phyloP scores from a whole-genome alignment of 192 early-diverging fungal species.

The Globomyces pollinis-pini region DNA sequence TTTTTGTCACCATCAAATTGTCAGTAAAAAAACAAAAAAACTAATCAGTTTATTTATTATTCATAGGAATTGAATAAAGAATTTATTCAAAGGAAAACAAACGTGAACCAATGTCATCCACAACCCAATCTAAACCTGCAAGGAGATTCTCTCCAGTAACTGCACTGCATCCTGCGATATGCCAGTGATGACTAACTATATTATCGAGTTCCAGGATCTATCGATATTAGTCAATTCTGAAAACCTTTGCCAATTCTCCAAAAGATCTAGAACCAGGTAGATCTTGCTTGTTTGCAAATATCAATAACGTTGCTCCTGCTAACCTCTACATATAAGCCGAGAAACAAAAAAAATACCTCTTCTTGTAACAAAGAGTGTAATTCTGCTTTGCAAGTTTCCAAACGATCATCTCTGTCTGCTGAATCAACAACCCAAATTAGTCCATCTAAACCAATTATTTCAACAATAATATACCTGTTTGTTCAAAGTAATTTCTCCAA shows the following conservation, averaged over 20 bases:
- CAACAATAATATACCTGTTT: no score
- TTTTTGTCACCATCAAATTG: no score
- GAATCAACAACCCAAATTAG: slow-evolving; percentile 98
- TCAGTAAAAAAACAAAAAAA: no score
- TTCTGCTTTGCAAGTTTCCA: slow-evolving; percentile 76
- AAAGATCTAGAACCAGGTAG: slow-evolving; percentile 69
- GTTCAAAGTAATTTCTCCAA: slow-evolving; percentile 99
- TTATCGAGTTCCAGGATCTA: slow-evolving; percentile 60
- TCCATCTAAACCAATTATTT: no score
- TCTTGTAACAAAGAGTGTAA: slow-evolving; percentile 72
- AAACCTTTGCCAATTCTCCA: slow-evolving; percentile 64
- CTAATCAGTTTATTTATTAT: no score
- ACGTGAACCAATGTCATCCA: slow-evolving; percentile 78
- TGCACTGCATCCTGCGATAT: slow-evolving; percentile 83
- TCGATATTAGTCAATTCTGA: neutral
- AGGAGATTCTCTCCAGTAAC: slow-evolving; percentile 79
- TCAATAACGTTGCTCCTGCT: slow-evolving; percentile 84
- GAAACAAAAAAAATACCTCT: slow-evolving; percentile 50
- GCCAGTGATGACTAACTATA: slow-evolving; percentile 88
- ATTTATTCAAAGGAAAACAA: slow-evolving; percentile 58
- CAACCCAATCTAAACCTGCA: slow-evolving; percentile 90
- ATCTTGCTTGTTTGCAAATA: slow-evolving; percentile 99
- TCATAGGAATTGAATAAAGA: no score
- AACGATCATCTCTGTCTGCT: slow-evolving; percentile 69
- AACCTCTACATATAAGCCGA: slow-evolving; percentile 59